phyloP scores from a whole-genome alignment of 2,329 filamentous ascomycete species.

The Pseudogymnoascus sp. region DNA sequence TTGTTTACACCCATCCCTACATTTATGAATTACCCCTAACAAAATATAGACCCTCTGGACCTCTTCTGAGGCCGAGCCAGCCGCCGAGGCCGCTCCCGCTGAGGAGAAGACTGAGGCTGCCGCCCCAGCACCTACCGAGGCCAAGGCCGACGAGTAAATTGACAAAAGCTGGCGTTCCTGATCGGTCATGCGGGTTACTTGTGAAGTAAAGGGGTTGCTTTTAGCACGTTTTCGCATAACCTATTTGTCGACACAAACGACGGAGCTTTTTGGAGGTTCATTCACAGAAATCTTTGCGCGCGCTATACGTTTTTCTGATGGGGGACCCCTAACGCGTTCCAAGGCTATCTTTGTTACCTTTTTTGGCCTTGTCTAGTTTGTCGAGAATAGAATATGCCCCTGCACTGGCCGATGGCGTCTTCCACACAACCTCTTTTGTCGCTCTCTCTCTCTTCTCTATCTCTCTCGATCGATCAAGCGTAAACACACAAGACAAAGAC shows the following conservation, averaged over 20 bases:
- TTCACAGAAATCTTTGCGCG: slow-evolving; percentile 25
- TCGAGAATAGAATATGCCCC: slow-evolving; percentile 8
- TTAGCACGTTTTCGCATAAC: slow-evolving; percentile 27
- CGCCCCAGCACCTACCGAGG: slow-evolving; percentile 42
- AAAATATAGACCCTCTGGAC: slow-evolving; percentile 85
- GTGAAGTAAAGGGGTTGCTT: slow-evolving; percentile 23
- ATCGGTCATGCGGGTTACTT: slow-evolving; percentile 27
- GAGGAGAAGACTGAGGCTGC: slow-evolving; percentile 43
- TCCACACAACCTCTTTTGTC: slow-evolving; percentile 2
- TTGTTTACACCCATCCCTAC: slow-evolving; percentile 9
- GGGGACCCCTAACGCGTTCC: neutral
- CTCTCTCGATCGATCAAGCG: slow-evolving; percentile 5
- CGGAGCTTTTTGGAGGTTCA: slow-evolving; percentile 26
- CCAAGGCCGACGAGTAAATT: slow-evolving; percentile 29
- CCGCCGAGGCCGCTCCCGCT: slow-evolving; percentile 51
- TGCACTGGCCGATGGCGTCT: slow-evolving; percentile 16
- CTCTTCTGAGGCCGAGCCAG: slow-evolving; percentile 90
- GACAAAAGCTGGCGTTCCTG: slow-evolving; percentile 27
- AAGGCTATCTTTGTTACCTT: neutral
- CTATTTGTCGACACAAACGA: slow-evolving; percentile 16
- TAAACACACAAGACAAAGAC: slow-evolving; percentile 9
- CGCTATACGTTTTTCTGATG: slow-evolving; percentile 18
- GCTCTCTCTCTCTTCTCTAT: neutral
- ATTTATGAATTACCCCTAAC: slow-evolving; percentile 26
- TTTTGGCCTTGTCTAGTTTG: slow-evolving; percentile 6